These are phyloP conservation scores for Cunninghamia lanceolata DNA, from an alignment of 75 land plant species.

Conservation along the genomic window DNA sequence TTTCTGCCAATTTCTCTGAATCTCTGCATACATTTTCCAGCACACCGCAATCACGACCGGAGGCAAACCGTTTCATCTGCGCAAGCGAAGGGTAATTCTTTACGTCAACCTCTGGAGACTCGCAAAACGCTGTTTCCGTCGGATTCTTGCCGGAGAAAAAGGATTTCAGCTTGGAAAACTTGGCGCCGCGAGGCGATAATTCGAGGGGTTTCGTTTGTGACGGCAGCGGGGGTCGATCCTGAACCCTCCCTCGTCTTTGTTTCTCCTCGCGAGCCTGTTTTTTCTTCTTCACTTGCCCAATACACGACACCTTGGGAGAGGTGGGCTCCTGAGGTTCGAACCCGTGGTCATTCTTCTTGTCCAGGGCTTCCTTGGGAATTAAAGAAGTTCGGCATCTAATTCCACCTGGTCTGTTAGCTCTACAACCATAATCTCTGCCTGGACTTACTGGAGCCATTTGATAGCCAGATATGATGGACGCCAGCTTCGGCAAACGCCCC, in stretches of 20 bases:
- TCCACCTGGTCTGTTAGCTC: not conserved
- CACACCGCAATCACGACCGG: constrained; percentile 25
- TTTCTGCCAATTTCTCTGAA: not conserved
- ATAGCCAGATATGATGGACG: not conserved
- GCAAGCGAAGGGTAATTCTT: constrained; percentile 19
- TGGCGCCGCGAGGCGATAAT: not conserved
- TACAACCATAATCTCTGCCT: not conserved
- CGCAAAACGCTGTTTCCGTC: not conserved
- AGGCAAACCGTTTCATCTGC: constrained; percentile 38
- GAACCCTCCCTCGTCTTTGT: not conserved
- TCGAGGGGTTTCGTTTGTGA: not conserved
- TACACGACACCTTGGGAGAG: constrained; percentile 59
- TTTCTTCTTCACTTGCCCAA: constrained; percentile 55
- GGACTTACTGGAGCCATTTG: not conserved
- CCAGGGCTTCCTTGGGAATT: constrained; percentile 41
- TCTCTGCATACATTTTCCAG: constrained; percentile 15
- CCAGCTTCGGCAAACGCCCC: not conserved
- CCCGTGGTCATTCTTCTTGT: not conserved
- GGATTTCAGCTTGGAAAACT: not conserved
- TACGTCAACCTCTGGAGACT: not conserved
- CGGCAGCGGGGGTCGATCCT: not conserved
- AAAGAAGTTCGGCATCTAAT: constrained; percentile 16
- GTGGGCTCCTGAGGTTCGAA: constrained; percentile 37
- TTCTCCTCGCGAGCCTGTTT: constrained; percentile 16
- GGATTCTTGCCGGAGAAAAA: not conserved